A percentile compares a stretch with the other conserved stretches of the same genome.
Conservation (phyloP, 2,329 filamentous ascomycete species). For the Monosporascus sp. region DNA sequence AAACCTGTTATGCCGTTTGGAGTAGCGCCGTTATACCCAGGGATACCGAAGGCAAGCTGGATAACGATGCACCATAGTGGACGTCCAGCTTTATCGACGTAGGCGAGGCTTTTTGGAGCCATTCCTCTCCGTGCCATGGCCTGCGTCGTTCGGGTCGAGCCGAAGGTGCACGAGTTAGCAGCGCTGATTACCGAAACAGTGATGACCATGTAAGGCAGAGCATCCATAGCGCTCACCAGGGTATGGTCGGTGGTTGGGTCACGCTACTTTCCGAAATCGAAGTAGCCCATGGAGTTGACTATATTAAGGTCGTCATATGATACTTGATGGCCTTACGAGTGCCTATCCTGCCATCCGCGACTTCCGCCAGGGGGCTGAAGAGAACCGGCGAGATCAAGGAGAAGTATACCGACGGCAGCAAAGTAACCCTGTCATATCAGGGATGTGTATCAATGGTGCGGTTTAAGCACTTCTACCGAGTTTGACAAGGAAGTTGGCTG, state of each 20-base stretch:
- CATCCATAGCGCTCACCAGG: too few species aligned
- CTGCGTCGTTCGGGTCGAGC: constrained; percentile 46
- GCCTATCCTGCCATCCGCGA: constrained; percentile 26
- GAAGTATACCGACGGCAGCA: constrained; percentile 17
- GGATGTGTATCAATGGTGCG: constrained; percentile 26
- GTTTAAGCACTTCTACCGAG: constrained; percentile 20
- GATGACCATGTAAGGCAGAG: constrained; percentile 19
- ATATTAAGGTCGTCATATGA: constrained; percentile 25
- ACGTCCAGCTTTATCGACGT: constrained; percentile 57
- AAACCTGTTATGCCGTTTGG: constrained; percentile 43
- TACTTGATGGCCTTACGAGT: constrained; percentile 25
- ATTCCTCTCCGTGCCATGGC: constrained; percentile 43
- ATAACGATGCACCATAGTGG: constrained; percentile 50
- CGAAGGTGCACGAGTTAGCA: constrained; percentile 47
- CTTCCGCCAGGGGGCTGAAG: constrained; percentile 23
- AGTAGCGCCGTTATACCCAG: constrained; percentile 52
- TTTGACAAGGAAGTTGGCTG: constrained; percentile 27
- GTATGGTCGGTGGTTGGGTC: constrained; percentile 23
- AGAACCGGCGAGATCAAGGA: constrained; percentile 25
- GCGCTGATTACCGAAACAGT: constrained; percentile 47
- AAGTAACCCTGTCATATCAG: constrained; percentile 21
- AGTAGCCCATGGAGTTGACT: constrained; percentile 25
- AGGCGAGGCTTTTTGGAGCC: constrained; percentile 52
- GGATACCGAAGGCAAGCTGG: constrained; percentile 51
- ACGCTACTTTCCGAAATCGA: constrained; percentile 24